A percentile compares a stretch with the other conserved stretches of the same genome.
Conservation (phyloP, 1,284 basidiomycete genomes). For the Pseudozyma tsukubaensis region DNA sequence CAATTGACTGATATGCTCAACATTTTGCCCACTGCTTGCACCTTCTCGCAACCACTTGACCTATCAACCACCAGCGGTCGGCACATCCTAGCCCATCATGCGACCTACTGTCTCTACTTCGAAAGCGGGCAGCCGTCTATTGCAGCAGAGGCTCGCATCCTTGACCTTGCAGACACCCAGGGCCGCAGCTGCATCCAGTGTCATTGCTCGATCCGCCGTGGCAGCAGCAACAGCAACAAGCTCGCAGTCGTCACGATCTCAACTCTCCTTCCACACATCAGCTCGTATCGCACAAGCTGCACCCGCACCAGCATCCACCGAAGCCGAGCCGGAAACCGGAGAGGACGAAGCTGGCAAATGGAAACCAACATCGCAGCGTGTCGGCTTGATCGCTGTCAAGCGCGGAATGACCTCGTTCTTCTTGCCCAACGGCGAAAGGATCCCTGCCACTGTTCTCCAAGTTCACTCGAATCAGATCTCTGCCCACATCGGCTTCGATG, state of each 20-base stretch:
- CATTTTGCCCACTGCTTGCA: background rate
- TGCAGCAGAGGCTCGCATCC: constrained; percentile 34
- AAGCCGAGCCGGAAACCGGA: constrained; percentile 8
- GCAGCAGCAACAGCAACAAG: constrained; percentile 2
- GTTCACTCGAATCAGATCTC: constrained; percentile 72
- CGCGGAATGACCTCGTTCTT: constrained; percentile 95
- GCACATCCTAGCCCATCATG: constrained; percentile 6
- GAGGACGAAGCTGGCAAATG: constrained; percentile 70
- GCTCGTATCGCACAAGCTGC: constrained; percentile 26
- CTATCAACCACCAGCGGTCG: background rate
- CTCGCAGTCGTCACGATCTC: constrained; percentile 7
- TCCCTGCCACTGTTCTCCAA: constrained; percentile 94
- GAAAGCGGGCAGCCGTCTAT: constrained; percentile 30
- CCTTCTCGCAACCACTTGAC: background rate
- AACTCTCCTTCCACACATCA: constrained; percentile 29
- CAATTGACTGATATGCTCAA: background rate
- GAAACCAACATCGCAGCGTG: constrained; percentile 84
- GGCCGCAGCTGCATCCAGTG: constrained; percentile 13
- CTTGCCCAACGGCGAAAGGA: constrained; percentile 85
- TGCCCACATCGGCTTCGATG: constrained; percentile 47
- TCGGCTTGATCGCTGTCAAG: constrained; percentile 91
- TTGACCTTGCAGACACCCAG: constrained; percentile 27
- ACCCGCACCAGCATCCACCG: constrained; percentile 9
- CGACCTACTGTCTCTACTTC: constrained; percentile 30
- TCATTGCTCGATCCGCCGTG: constrained; percentile 9